Base-by-base conservation (phyloP, 2,329 filamentous ascomycete genomes). In the Calonectria henricotiae region DNA sequence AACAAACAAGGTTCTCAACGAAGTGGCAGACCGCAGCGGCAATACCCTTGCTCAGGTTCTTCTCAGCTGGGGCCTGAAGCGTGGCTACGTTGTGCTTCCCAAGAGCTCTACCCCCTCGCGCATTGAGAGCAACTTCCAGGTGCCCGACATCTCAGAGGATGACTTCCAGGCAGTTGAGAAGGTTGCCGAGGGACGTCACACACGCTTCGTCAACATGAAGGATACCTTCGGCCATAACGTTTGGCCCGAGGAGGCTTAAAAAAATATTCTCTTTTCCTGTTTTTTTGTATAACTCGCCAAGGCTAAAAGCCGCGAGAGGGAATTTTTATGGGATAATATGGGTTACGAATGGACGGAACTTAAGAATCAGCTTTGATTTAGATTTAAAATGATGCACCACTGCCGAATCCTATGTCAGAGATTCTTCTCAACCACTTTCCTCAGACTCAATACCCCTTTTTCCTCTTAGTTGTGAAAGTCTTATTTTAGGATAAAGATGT, bases 161-260 rank as follows among this genome's bases (percentile, higher is more conserved):
- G 94, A 94, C 83, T 83, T 86, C 74, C 75, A 85, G 79, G 81
- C 79, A 20, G 80, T 82, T 51, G 80, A 82, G 72, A 70, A 70
- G 35, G 76, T 78, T 61, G 76, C 76, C 51, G 86, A 89, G 79
- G 89, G 90, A 41, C 86, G 92, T 62, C 90, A 93, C 81, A 89
- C 88, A 30, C 89, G 92, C 43, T 94, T 94, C 78, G 92, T 94
- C 69, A 94, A 94, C 84, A 94, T 94, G 92, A 94, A 93, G 86
- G 92, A 93, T 74, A 93, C 91, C 1, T 94, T 94, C 80, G 92
- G 92, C 7, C 93, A 92, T 79, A 86, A 94, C 76, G 88, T 94
- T 61, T 92, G 90, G 90, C 86, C 90, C 0, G 88, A 91, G 77
- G 89, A 91, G 32, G 51, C n/a, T 25, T 58, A 39, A 58, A 39